Evolutionary conservation across 495 filamentous ascomycete genomes (phyloP), one percentile per base, ranked within the genome.

Genomic region (Lasiosphaeria miniovina): DNA sequence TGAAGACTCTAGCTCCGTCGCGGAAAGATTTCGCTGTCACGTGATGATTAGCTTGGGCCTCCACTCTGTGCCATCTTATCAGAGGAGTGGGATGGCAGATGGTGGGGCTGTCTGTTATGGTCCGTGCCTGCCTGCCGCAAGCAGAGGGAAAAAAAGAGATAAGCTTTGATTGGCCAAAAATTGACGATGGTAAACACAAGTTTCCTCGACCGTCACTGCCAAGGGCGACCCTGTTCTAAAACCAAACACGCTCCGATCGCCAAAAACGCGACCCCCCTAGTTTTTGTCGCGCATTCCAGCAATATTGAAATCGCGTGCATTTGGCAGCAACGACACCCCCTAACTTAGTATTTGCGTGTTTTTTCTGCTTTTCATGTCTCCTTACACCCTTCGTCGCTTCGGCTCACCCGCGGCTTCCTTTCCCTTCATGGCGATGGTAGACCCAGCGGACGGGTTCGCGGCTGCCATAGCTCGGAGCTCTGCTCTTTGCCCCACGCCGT

Each of bases 111-210:
- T 49, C n/a, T 40, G 51, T 4, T 36, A 34, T 33, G n/a, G 34
- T 40, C 52, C 6, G 41, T 38, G 54, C 41, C 40, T 58, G 33
- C 2, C 24, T 46, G 3, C 61, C 36, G 9, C 12, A 62, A 55
- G 3, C 14, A 46, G 55, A 58, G 15, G 6, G 15, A 33, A 33
- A 35, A 31, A 12, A 3, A 49, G 15, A 17, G 48, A 43, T 10
- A 2, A 43, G 5, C 3, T 3, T 14, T 65, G 57, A 68, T 68
- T 68, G 65, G 68, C 38, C 49, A 15, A 10, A 17, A 55, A 11
- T 66, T 66, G 53, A 46, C 61, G 65, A 70, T 65, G 68, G 24
- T 70, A 70, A 70, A 70, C 68, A 70, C 3, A 35, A 36, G 33
- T 12, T 51, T 41, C 48, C 35, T 38, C 11, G 36, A 17, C 8